Evolutionary conservation across 306 rosid genomes (phyloP).

Genomic region (Prunus davidiana): DNA sequence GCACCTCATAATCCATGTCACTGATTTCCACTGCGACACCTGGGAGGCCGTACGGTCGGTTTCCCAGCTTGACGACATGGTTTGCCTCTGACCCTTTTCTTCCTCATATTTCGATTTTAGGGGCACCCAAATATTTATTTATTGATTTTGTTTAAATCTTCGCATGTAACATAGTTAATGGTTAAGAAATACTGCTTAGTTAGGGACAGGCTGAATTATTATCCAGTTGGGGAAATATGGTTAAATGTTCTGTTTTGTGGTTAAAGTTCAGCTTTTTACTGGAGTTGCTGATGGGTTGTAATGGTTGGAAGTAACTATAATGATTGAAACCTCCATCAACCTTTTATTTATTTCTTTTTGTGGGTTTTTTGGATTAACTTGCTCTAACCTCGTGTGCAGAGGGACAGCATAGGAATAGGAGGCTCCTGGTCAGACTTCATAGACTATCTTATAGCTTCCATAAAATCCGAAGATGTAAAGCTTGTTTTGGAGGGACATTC

Average conservation of each 20-base stretch:
- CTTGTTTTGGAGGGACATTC: conserved; percentile 53
- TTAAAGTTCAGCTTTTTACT: not conserved
- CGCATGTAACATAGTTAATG: not conserved
- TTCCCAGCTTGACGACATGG: conserved; percentile 72
- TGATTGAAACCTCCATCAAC: no score
- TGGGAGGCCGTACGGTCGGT: conserved; percentile 70
- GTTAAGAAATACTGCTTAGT: no score
- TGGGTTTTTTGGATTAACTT: not conserved
- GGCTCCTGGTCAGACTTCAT: conserved; percentile 78
- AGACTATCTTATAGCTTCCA: conserved; percentile 57
- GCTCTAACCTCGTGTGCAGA: conserved; percentile 42
- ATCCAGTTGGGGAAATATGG: not conserved
- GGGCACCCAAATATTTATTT: not conserved
- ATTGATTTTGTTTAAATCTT: not conserved
- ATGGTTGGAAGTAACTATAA: no score
- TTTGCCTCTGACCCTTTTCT: conserved; percentile 13
- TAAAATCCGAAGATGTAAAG: conserved; percentile 67
- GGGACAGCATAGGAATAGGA: conserved; percentile 82
- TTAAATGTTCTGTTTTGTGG: not conserved
- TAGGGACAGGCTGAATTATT: not conserved
- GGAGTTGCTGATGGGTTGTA: not conserved
- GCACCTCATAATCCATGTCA: conserved; percentile 49
- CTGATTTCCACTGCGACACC: conserved; percentile 61
- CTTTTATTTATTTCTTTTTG: no score
- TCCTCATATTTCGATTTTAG: not conserved